Evolutionary conservation across 2,329 filamentous ascomycete species (phyloP).

Genomic region (Gnomoniopsis sp.): DNA sequence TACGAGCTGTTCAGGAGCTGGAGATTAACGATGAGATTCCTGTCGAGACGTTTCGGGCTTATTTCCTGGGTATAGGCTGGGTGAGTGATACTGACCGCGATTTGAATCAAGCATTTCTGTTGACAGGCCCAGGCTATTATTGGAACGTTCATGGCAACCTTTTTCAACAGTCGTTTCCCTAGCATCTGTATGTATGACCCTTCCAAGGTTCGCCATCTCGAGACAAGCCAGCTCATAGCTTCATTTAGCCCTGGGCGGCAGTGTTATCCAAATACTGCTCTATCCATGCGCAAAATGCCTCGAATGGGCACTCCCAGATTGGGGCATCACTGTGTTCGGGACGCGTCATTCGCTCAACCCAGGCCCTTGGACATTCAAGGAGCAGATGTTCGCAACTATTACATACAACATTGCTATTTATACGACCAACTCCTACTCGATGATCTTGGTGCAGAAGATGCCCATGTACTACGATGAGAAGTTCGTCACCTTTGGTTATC

Average conservation of each 20-base stretch:
- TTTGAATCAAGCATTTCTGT: not conserved
- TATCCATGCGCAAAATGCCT: slow-evolving; percentile 44
- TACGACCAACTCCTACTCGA: slow-evolving; percentile 32
- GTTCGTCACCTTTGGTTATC: slow-evolving; percentile 38
- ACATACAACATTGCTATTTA: slow-evolving; percentile 35
- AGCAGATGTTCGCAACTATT: slow-evolving; percentile 40
- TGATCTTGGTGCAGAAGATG: slow-evolving; percentile 32
- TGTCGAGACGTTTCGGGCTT: slow-evolving; percentile 39
- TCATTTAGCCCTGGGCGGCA: slow-evolving; percentile 24
- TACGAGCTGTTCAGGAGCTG: slow-evolving; percentile 36
- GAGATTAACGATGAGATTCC: slow-evolving; percentile 33
- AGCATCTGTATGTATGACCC: slow-evolving; percentile 28
- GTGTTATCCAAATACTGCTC: slow-evolving; percentile 42
- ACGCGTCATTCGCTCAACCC: slow-evolving; percentile 37
- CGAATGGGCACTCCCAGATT: slow-evolving; percentile 40
- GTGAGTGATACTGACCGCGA: not conserved
- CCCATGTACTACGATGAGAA: slow-evolving; percentile 38
- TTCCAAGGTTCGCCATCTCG: not conserved
- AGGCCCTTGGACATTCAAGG: slow-evolving; percentile 39
- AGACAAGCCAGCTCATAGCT: slow-evolving; percentile 14
- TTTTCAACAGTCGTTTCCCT: slow-evolving; percentile 39
- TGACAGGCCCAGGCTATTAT: slow-evolving; percentile 26
- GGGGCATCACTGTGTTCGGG: slow-evolving; percentile 39
- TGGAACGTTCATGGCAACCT: slow-evolving; percentile 37
- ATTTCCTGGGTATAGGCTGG: slow-evolving; percentile 38